A percentile compares a stretch with the other conserved stretches of the same genome.
Evolutionary conservation across 768 basidiomycete species (phyloP).

Genomic region (Tephrocybe rancida): DNA sequence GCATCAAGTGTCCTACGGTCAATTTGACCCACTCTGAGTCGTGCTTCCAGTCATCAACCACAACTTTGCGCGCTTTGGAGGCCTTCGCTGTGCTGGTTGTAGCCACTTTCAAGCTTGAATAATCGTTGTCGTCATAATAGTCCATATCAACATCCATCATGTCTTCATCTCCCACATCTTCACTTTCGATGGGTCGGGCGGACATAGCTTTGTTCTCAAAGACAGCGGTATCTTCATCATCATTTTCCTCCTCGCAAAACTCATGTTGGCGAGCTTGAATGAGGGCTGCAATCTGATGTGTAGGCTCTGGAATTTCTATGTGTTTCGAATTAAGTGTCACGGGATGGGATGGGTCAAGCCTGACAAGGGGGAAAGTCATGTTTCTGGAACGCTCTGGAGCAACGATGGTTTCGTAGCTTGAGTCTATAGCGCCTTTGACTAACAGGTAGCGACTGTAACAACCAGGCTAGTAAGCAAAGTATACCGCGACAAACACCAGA

Average conservation of each 20-base stretch:
- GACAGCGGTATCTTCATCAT: slow-evolving; percentile 47
- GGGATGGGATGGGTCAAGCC: slow-evolving; percentile 40
- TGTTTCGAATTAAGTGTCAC: slow-evolving; percentile 14
- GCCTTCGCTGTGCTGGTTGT: slow-evolving; percentile 20
- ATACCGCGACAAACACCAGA: background rate
- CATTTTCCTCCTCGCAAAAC: slow-evolving; percentile 43
- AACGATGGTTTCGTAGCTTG: slow-evolving; percentile 8
- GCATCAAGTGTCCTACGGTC: slow-evolving; percentile 50
- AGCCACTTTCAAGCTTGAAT: slow-evolving; percentile 13
- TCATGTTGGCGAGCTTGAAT: slow-evolving; percentile 42
- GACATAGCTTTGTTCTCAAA: slow-evolving; percentile 14
- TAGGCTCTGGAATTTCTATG: slow-evolving; percentile 60
- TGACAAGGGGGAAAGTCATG: slow-evolving; percentile 40
- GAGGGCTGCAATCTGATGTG: slow-evolving; percentile 53
- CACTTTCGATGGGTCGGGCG: slow-evolving; percentile 25
- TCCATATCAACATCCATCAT: slow-evolving; percentile 43
- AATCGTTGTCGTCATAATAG: slow-evolving; percentile 34
- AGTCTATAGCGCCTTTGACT: slow-evolving; percentile 37
- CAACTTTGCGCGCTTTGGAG: slow-evolving; percentile 9
- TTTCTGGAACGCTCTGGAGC: slow-evolving; percentile 1
- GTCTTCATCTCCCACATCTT: slow-evolving; percentile 47
- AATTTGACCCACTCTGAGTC: slow-evolving; percentile 48
- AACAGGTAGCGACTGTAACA: slow-evolving; percentile 60
- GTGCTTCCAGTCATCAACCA: slow-evolving; percentile 55
- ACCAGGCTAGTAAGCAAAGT: background rate